phyloP scores from a whole-genome alignment of 148 eudicot genomes.

The Vaccinium vitisidaea region DNA sequence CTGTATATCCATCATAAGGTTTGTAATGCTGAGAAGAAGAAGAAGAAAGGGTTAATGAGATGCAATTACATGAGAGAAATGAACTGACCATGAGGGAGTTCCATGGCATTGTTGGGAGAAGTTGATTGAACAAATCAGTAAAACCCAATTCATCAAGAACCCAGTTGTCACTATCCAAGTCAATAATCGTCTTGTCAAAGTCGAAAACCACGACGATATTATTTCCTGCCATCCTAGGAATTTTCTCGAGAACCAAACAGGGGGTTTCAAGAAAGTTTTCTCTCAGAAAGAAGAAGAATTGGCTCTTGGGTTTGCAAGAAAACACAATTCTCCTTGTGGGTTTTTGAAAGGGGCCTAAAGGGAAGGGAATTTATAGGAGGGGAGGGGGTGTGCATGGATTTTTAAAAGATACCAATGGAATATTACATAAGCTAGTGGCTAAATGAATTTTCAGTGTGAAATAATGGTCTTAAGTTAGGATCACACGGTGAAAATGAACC shows the following conservation, averaged over 20 bases:
- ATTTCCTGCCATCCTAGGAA: constrained; percentile 31
- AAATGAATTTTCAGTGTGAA: neutral
- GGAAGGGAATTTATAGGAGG: constrained; percentile 12
- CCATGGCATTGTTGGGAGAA: constrained; percentile 78
- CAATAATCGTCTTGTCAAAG: constrained; percentile 79
- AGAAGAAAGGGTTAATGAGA: neutral
- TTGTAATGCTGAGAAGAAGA: no score
- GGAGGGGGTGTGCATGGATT: neutral
- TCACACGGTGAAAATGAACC: neutral
- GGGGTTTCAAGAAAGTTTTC: neutral
- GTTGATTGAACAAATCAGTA: constrained; percentile 60
- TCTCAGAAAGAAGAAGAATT: neutral
- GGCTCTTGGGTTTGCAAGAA: neutral
- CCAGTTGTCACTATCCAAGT: constrained; percentile 77
- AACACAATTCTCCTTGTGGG: neutral
- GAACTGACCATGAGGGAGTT: constrained; percentile 66
- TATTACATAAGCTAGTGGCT: constrained; percentile 12
- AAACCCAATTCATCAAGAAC: constrained; percentile 71
- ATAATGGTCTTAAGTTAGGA: neutral
- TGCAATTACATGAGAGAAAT: neutral
- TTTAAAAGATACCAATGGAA: constrained; percentile 32
- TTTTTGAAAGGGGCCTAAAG: neutral
- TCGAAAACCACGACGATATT: constrained; percentile 66
- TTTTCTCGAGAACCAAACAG: neutral
- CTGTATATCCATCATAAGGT: neutral